A percentile compares a stretch with the other conserved stretches of the same genome.
Evolutionary conservation across 352 stramenopile species (phyloP).

Genomic region (Phytophthora brassicae): DNA sequence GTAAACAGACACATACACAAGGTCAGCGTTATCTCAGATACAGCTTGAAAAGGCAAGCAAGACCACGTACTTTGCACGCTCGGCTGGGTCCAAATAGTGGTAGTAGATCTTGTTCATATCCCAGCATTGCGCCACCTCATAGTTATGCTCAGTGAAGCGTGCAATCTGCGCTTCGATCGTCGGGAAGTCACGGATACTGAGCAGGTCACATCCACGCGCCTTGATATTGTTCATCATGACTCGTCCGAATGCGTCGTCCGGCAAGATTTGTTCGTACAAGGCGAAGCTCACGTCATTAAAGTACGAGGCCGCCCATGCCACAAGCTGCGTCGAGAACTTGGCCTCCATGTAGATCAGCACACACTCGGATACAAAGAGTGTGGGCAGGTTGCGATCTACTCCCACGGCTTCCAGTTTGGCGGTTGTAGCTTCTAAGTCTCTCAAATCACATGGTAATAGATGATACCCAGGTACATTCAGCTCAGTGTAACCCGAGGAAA

Average conservation of each 20-base stretch:
- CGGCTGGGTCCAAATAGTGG: slow-evolving; percentile 68
- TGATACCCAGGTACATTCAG: slow-evolving; percentile 76
- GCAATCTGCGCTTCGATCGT: slow-evolving; percentile 72
- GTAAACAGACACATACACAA: slow-evolving; percentile 2
- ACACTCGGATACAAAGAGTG: slow-evolving; percentile 89
- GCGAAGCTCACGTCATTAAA: slow-evolving; percentile 83
- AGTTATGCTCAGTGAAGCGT: slow-evolving; percentile 73
- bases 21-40: background rate
- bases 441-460: slow-evolving; percentile 75
- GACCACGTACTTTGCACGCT: slow-evolving; percentile 62
- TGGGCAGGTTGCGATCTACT: slow-evolving; percentile 49
- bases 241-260: slow-evolving; percentile 86
- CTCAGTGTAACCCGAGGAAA: slow-evolving; percentile 58
- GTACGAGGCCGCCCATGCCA: slow-evolving; percentile 64
- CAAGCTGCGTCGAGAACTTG: slow-evolving; percentile 67
- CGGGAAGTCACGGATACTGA: slow-evolving; percentile 82
- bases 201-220: slow-evolving; percentile 85
- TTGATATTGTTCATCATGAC: slow-evolving; percentile 93
- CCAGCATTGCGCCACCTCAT: slow-evolving; percentile 73
- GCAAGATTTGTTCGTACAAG: slow-evolving; percentile 91
- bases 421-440: slow-evolving; percentile 53
- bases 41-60: background rate
- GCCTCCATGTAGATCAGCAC: slow-evolving; percentile 93
- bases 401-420: slow-evolving; percentile 63
- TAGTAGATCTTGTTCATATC: slow-evolving; percentile 95